phyloP scores from a whole-genome alignment of 2,329 filamentous ascomycete genomes.

The Zalaria sp. region DNA sequence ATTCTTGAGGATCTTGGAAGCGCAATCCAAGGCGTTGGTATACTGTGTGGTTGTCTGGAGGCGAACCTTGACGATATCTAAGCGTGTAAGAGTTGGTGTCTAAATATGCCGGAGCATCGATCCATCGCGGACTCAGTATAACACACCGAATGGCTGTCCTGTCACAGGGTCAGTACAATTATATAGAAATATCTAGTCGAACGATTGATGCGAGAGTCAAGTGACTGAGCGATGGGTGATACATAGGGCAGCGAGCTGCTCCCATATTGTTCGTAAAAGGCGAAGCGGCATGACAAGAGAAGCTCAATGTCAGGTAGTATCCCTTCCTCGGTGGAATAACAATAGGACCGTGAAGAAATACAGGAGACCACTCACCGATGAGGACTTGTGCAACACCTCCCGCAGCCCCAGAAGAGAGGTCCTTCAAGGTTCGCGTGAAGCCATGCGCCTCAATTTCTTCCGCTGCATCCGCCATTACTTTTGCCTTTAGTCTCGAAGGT shows the following conservation, averaged over 20 bases:
- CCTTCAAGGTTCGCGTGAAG: constrained; percentile 46
- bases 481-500: not conserved
- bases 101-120: too few species aligned
- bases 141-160: constrained; percentile 53
- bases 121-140: too few species aligned
- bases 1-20: constrained; percentile 68
- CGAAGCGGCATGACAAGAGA: too few species aligned
- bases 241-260: too few species aligned
- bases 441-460: constrained; percentile 26
- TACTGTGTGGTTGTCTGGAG: constrained; percentile 81
- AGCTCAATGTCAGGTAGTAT: too few species aligned
- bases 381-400: constrained; percentile 91
- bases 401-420: constrained; percentile 78
- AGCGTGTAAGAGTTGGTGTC: constrained; percentile 1
- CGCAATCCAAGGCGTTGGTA: constrained; percentile 64
- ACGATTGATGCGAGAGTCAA: too few species aligned
- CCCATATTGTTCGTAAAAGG: too few species aligned
- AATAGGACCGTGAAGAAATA: not conserved
- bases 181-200: too few species aligned
- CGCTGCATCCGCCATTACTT: constrained; percentile 18
- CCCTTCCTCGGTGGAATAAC: not conserved
- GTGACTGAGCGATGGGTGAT: too few species aligned
- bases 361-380: constrained; percentile 49
- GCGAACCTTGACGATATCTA: constrained; percentile 94
- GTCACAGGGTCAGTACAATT: not conserved